Base-by-base conservation (phyloP, 169 alveolate genomes). In the Eimeria acervulina region DNA sequence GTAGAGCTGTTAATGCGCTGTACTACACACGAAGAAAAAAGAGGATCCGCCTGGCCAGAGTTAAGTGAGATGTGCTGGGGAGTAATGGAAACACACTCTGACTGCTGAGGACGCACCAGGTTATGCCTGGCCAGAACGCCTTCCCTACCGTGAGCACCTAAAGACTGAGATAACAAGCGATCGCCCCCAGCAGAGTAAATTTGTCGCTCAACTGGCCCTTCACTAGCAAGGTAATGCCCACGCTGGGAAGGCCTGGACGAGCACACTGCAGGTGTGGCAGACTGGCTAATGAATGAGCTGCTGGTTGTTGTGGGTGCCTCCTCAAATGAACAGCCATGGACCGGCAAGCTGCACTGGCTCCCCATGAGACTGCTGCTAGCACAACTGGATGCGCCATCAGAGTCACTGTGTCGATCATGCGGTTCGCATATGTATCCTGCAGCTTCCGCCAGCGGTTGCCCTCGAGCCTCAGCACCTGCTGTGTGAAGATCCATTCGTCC, bases 1-100 rank as follows among this genome's bases (percentile, higher is more conserved):
- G 93, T 44, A 4, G 93, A 87, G 93, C 93, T 87, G 42, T 21
- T 87, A n/a, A 61, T 61, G 93, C 93, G 93, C 42, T 87, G 93
- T 44, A 59, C 81, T 59, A 26, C 63, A 61, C 81, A 4, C 59
- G 93, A 15, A 87, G 93, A 12, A 17, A 87, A n/a, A 8, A 36
- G 33, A 4, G 81, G 80, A 21, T 87, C 93, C n/a, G 83, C 42
- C 81, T 55, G 93, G 28, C 93, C 52, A 15, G 81, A 36, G 42
- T 40, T n/a, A 33, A 61, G 33, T 28, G 78, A 47, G 17, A 87
- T 15, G 61, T 61, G 38, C 93, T 59, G 83, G 23, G 63, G 83
- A 12, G 93, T 19, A 61, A 33, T 21, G 17, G 70, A 13, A 87
- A 19, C n/a, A 7, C 33, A 38, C 59, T 55, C 93, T 33, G 93